Conservation (phyloP, 768 basidiomycete genomes). For the Termitomyces sp. region DNA sequence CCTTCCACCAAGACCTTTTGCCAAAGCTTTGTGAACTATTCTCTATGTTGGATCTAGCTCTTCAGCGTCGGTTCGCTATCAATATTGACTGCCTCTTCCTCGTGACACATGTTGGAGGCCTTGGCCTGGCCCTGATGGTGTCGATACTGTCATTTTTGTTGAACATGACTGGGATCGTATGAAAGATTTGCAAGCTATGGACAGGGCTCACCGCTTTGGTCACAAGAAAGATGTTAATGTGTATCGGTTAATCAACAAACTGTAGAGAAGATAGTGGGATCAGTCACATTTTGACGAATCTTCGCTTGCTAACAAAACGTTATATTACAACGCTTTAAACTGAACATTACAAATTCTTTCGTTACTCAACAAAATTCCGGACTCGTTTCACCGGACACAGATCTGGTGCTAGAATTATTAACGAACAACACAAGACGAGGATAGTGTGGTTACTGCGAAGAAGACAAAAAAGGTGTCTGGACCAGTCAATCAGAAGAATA, state of each 20-base stretch:
- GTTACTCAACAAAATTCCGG: slow-evolving; percentile 98
- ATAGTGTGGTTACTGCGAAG: slow-evolving; percentile 43
- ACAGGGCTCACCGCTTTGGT: slow-evolving; percentile 94
- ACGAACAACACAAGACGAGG: slow-evolving; percentile 76
- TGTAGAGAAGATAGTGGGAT: slow-evolving; percentile 99
- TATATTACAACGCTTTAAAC: slow-evolving; percentile 96
- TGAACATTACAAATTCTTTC: slow-evolving; percentile 95
- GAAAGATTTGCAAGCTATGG: slow-evolving; percentile 99
- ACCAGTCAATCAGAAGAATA: slow-evolving; percentile 70
- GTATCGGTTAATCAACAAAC: slow-evolving; percentile 90
- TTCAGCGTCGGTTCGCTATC: slow-evolving; percentile 86
- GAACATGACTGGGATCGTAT: slow-evolving; percentile 99
- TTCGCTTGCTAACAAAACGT: slow-evolving; percentile 4
- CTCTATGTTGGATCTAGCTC: slow-evolving; percentile 67
- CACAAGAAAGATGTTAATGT: slow-evolving; percentile 99
- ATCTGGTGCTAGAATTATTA: slow-evolving; percentile 93
- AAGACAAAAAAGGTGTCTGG: slow-evolving; percentile 51
- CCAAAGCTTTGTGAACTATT: slow-evolving; percentile 66
- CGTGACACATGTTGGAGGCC: slow-evolving; percentile 94
- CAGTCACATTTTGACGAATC: slow-evolving; percentile 21
- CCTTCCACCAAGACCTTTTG: slow-evolving; percentile 67
- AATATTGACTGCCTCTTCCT: slow-evolving; percentile 94
- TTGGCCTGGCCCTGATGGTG: slow-evolving; percentile 93
- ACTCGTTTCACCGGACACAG: slow-evolving; percentile 92
- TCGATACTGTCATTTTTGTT: slow-evolving; percentile 98